phyloP scores from a whole-genome alignment of 129 eudicot species.

The Apium graveolens region DNA sequence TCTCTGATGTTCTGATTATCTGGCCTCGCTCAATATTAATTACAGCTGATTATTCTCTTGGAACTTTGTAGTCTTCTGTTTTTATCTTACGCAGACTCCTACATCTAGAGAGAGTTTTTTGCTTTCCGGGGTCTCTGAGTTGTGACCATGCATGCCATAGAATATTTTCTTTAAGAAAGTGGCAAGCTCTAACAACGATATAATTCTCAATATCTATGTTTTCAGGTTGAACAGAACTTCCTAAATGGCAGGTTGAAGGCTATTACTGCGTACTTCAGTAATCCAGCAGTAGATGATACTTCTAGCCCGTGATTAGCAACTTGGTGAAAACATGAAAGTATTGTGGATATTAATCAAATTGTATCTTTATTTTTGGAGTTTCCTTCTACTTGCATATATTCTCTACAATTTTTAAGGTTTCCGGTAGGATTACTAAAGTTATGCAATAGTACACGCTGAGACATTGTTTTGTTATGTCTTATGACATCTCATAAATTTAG shows the following conservation, averaged over 20 bases:
- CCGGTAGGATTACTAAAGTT: neutral
- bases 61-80: neutral
- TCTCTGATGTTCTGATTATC: neutral
- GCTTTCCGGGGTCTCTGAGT: neutral
- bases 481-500: neutral
- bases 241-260: constrained; percentile 83
- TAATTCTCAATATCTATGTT: constrained; percentile 8
- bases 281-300: constrained; percentile 21
- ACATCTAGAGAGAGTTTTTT: neutral
- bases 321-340: neutral
- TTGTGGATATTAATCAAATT: neutral
- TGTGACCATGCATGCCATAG: neutral
- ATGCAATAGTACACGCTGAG: neutral
- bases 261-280: constrained; percentile 65
- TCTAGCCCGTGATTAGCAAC: constrained; percentile 8
- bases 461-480: neutral
- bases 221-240: constrained; percentile 81
- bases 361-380: neutral
- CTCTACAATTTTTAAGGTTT: neutral
- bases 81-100: neutral
- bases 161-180: neutral
- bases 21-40: neutral
- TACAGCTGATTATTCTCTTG: neutral
- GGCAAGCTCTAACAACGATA: neutral
- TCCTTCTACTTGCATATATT: neutral